These are phyloP conservation scores for Dictyophora rubrovolvata DNA, from an alignment of 768 basidiomycete genomes.

Conservation along the genomic window DNA sequence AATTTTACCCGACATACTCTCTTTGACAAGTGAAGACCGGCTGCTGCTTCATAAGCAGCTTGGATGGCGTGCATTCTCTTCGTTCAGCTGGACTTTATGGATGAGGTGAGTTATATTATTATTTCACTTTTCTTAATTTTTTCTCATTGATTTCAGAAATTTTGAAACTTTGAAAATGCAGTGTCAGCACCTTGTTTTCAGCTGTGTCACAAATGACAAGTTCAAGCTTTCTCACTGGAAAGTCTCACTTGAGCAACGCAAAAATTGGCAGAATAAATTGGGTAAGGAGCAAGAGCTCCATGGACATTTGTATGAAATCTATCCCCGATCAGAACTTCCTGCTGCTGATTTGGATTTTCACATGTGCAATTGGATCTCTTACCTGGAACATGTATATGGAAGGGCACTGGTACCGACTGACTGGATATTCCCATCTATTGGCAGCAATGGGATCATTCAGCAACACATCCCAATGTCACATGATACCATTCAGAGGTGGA, in stretches of 20 bases:
- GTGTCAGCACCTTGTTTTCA: neutral
- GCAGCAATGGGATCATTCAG: slow-evolving; percentile 19
- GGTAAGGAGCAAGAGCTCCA: slow-evolving; percentile 13
- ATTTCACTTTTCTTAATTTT: neutral
- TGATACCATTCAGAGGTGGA: slow-evolving; percentile 19
- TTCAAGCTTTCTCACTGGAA: slow-evolving; percentile 12
- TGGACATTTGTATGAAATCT: slow-evolving; percentile 19
- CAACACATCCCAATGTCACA: slow-evolving; percentile 18
- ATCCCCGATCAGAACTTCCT: slow-evolving; percentile 20
- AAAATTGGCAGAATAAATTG: slow-evolving; percentile 19
- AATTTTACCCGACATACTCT: neutral
- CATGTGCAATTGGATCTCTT: slow-evolving; percentile 12
- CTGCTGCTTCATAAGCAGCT: slow-evolving; percentile 17
- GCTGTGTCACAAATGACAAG: neutral
- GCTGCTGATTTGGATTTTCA: slow-evolving; percentile 8
- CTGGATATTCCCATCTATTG: slow-evolving; percentile 23
- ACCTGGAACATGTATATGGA: slow-evolving; percentile 14
- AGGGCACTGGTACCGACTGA: slow-evolving; percentile 17
- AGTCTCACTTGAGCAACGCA: slow-evolving; percentile 14
- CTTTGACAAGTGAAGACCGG: slow-evolving; percentile 5
- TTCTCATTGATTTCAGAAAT: neutral
- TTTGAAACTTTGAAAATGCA: neutral
- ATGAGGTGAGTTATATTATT: slow-evolving; percentile 17
- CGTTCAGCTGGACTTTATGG: slow-evolving; percentile 22
- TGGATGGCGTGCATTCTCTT: slow-evolving; percentile 20